phyloP scores from a whole-genome alignment of 129 eudicot genomes.

The Tagetes patula region DNA sequence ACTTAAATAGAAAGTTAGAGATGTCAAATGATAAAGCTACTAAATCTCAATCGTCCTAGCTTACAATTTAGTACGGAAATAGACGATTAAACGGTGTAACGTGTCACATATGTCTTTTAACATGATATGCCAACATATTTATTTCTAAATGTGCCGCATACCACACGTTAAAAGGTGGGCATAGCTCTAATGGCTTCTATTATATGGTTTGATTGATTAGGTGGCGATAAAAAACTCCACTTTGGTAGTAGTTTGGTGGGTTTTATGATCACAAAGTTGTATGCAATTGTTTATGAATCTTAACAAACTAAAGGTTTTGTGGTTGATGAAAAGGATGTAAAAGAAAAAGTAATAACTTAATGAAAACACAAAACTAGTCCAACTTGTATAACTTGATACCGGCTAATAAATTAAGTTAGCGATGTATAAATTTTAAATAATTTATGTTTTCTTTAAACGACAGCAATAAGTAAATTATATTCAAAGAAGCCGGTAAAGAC shows the following conservation, averaged over 20 bases:
- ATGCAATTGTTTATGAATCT: constrained; percentile 5
- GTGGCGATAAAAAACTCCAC: constrained; percentile 30
- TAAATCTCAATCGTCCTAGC: no score
- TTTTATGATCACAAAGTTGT: constrained; percentile 5
- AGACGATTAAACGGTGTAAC: no score
- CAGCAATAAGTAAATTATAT: no score
- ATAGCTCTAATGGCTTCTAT: constrained; percentile 16
- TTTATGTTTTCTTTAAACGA: no score
- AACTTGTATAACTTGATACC: neutral
- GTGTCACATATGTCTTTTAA: neutral
- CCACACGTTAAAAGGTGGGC: constrained; percentile 11
- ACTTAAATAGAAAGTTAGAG: no score
- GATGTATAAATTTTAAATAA: neutral
- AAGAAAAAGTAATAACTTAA: neutral
- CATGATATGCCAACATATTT: neutral
- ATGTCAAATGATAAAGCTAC: no score
- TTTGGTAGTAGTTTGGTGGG: constrained; percentile 13
- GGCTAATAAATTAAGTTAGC: neutral
- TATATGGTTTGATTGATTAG: constrained; percentile 1
- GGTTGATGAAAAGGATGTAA: neutral
- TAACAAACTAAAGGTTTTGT: neutral
- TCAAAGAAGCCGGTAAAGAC: no score
- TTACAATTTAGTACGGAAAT: no score
- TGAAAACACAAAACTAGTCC: neutral
- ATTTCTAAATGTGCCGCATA: neutral